Evolutionary conservation across 352 stramenopile species (phyloP), one percentile per base, ranked within the genome.

Genomic region (Pythium grandisporangium): DNA sequence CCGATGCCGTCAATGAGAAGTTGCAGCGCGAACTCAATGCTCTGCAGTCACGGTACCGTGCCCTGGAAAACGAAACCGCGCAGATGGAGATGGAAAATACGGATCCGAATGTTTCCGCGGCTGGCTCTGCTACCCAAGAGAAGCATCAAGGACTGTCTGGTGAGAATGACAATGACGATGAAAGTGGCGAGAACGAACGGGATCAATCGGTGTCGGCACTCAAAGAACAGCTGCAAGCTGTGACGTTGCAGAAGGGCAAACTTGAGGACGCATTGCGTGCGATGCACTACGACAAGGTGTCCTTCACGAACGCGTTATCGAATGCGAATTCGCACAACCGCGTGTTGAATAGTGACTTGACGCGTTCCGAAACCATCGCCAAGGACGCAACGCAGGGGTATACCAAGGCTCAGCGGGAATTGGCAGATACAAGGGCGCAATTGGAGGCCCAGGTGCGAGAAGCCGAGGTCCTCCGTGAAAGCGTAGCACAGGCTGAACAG

Each of bases 231-330:
- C 40, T 88, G 4, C 44, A 58, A n/a, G 65, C 53, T 5, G 40
- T 88, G 39, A 61, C 60, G 17, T 50, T 53, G 4, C 71, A 85
- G 44, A 80, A 79, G 43, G 59, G 76, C 24, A 56, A 70, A 11
- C 69, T 92, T 19, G 79, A 89, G 57, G 71, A 89, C 32, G 67
- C 79, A 4, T 62, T 88, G 26, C 73, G 73, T 3, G 68, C 67
- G 1, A 82, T 68, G 26, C 75, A 88, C 19, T 88, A 92, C 55
- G 79, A 92, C 46, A 92, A 89, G 33, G 67, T 87, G 1, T 84
- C 75, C 41, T 92, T 85, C 47, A 86, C 79, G 24, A 87, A 89
- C 34, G 71, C 75, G 1, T 39, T 92, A 5, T 70, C 71, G 11
- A 86, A 89, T 21, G 72, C 74, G 0, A 82, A 86, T 36, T 84